Evolutionary conservation across 768 basidiomycete genomes (phyloP).

Genomic region (Exidia glandulosa): DNA sequence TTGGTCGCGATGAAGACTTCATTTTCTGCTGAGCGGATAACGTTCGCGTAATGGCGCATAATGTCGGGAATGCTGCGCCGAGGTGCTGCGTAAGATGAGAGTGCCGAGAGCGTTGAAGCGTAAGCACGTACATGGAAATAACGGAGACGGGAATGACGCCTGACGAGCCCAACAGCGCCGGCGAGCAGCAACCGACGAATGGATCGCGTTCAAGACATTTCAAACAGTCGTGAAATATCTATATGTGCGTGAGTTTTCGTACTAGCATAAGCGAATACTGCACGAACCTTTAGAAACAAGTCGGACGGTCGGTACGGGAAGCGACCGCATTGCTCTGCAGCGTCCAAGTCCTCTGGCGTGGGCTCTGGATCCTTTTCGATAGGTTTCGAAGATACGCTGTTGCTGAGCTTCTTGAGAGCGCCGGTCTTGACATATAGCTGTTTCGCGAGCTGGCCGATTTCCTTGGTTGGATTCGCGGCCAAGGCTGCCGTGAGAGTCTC

Average conservation of each 20-base stretch:
- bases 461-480: constrained; percentile 23
- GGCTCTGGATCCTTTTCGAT: constrained; percentile 17
- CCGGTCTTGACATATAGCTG: constrained; percentile 29
- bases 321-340: constrained; percentile 36
- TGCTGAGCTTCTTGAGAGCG: constrained; percentile 11
- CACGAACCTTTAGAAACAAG: constrained; percentile 46
- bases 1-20: constrained; percentile 64
- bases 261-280: background rate
- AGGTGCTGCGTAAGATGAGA: constrained; percentile 5
- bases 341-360: constrained; percentile 32
- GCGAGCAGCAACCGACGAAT: constrained; percentile 46
- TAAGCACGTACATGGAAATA: constrained; percentile 36
- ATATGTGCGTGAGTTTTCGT: background rate
- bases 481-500: constrained; percentile 33
- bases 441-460: constrained; percentile 27
- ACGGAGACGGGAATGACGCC: constrained; percentile 54
- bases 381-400: constrained; percentile 12
- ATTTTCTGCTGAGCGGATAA: constrained; percentile 47
- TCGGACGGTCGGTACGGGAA: constrained; percentile 46
- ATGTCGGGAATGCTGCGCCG: constrained; percentile 61
- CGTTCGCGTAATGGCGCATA: constrained; percentile 54
- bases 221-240: constrained; percentile 57
- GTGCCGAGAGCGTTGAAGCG: background rate
- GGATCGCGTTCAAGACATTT: constrained; percentile 45
- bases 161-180: constrained; percentile 48